Evolutionary conservation across 352 stramenopile genomes (phyloP), one percentile per base, ranked within the genome.

Genomic region (Phytophthora uliginosa): DNA sequence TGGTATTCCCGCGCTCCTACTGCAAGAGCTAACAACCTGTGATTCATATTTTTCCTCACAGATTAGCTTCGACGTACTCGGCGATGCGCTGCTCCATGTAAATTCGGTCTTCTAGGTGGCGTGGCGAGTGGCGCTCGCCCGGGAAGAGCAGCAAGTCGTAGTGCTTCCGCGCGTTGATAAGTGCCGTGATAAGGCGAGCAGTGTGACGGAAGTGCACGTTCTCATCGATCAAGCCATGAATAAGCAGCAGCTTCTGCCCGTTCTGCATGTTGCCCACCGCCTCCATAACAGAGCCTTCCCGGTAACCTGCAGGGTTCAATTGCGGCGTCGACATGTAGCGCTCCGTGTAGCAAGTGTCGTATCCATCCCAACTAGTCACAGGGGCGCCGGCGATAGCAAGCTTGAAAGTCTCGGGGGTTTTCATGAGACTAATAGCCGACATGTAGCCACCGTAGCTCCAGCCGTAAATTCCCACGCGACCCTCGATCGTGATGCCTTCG

Each of bases 361-460:
- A 99, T 47, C 97, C 97, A 77, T 99, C 95, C 97, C 98, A 99
- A 66, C 90, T 98, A 4, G 98, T 99, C 22, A 99, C 98, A 3
- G 98, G 98, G 7, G 98, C 98, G 59, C 98, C 97, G 0, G 96
- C 92, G 33, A 99, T 98, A 24, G 95, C 97, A 38, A 97, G 91
- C 69, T 98, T 96, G 79, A 99, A 99, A 10, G 97, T 95, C 77
- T 98, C 90, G 6, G 97, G 96, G 18, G 95, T 95, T 72, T 98
- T 98, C 83, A 98, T 97, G 36, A 99, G 85, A 69, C 94, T 98
- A 86, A 99, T 99, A 54, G 95, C 90, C 58, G 95, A 92, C 89
- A 99, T 97, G 84, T 99, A 99, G 15, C 98, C 98, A 58, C 98
- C 98, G 85, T 99, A 99, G 68, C 93, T 99, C 98, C 98, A 99